Conservation (phyloP, 805 yeast genomes). For the Nakazawaea holstii region DNA sequence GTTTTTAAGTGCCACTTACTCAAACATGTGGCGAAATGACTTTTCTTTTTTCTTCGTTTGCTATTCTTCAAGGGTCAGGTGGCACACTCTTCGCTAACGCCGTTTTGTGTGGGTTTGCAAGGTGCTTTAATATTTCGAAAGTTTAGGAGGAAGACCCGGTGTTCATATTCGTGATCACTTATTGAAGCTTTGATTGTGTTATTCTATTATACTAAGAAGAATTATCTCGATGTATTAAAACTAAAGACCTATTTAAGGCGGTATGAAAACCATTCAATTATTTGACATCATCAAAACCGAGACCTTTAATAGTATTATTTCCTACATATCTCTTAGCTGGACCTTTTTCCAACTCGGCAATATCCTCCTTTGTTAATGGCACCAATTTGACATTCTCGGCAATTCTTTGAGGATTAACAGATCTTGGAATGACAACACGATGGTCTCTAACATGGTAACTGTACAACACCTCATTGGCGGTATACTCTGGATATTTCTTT, state of each 20-base stretch:
- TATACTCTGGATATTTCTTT: slow-evolving; percentile 24
- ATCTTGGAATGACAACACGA: slow-evolving; percentile 32
- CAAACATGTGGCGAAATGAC: no score
- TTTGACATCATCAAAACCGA: not conserved
- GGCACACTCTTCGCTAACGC: no score
- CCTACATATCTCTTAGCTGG: slow-evolving; percentile 5
- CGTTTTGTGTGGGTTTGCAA: no score
- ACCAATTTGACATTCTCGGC: slow-evolving; percentile 26
- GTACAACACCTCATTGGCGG: slow-evolving; percentile 2
- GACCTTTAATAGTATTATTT: not conserved
- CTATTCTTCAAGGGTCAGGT: no score
- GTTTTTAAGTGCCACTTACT: not conserved
- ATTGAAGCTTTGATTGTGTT: no score
- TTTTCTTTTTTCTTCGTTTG: no score
- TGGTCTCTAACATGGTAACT: slow-evolving; percentile 22
- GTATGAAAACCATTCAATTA: not conserved
- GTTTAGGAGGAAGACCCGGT: no score
- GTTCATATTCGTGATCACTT: no score
- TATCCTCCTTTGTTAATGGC: slow-evolving; percentile 28
- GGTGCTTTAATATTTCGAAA: no score
- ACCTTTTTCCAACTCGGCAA: slow-evolving; percentile 13
- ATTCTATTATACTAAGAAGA: no score
- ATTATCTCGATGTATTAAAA: no score
- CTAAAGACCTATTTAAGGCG: not conserved
- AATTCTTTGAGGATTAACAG: slow-evolving; percentile 34